phyloP scores from a whole-genome alignment of 2,329 filamentous ascomycete genomes.

The Aspergillus sergii region DNA sequence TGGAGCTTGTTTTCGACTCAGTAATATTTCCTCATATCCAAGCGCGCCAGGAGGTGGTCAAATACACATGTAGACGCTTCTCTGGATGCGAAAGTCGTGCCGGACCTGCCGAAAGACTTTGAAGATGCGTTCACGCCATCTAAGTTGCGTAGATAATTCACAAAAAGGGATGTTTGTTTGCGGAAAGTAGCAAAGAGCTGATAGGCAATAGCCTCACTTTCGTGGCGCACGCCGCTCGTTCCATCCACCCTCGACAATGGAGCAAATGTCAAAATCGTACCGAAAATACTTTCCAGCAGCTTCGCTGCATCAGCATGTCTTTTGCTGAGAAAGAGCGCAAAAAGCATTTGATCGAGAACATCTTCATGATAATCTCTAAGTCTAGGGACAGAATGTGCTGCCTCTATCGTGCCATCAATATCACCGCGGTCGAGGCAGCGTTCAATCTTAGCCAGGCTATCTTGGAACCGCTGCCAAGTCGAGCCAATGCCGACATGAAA shows the following conservation, averaged over 20 bases:
- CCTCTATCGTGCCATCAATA: constrained; percentile 49
- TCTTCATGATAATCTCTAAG: constrained; percentile 71
- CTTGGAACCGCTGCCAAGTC: constrained; percentile 72
- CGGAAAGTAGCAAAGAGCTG: constrained; percentile 67
- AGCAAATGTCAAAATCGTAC: constrained; percentile 70
- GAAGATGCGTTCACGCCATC: constrained; percentile 63
- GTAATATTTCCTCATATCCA: constrained; percentile 75
- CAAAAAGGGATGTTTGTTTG: constrained; percentile 73
- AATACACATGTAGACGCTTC: constrained; percentile 61
- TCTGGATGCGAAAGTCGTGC: constrained; percentile 30
- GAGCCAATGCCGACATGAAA: constrained; percentile 75
- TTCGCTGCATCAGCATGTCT: constrained; percentile 72
- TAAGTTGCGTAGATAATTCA: constrained; percentile 69
- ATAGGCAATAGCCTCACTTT: constrained; percentile 43
- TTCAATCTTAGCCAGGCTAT: constrained; percentile 67
- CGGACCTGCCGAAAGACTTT: constrained; percentile 29
- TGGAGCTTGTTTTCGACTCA: constrained; percentile 14
- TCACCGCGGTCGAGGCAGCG: constrained; percentile 53
- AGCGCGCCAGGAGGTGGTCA: constrained; percentile 66
- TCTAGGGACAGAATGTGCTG: constrained; percentile 64
- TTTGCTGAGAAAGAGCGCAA: constrained; percentile 71
- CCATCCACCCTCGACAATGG: constrained; percentile 38
- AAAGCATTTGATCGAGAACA: constrained; percentile 74
- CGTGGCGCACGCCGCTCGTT: constrained; percentile 43
- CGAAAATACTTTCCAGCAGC: constrained; percentile 76